Conservation (phyloP, 1,284 basidiomycete species). For the Dichomitus squalens region DNA sequence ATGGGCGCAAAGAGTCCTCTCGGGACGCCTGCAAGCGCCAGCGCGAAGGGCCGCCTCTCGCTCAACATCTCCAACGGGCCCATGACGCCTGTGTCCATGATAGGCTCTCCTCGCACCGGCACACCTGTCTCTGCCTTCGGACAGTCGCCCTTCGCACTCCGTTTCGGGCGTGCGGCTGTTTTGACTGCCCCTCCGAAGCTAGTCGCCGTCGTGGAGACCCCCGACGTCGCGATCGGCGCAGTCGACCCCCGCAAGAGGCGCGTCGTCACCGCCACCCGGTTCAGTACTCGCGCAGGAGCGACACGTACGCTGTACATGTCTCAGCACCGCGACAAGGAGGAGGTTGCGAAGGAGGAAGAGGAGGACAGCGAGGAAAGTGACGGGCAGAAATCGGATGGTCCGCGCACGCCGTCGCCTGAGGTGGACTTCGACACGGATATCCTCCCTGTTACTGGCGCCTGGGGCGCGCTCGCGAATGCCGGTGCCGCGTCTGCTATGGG, state of each 20-base stretch:
- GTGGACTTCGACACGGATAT: slow-evolving; percentile 67
- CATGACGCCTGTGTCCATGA: slow-evolving; percentile 49
- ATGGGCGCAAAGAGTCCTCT: slow-evolving; percentile 32
- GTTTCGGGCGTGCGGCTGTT: slow-evolving; percentile 68
- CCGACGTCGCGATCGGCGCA: slow-evolving; percentile 80
- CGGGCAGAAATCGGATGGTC: slow-evolving; percentile 20
- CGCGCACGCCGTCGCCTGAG: slow-evolving; percentile 27
- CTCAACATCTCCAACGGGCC: slow-evolving; percentile 27
- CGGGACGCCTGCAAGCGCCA: slow-evolving; percentile 2
- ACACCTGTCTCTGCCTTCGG: slow-evolving; percentile 39
- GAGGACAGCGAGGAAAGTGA: slow-evolving; percentile 31
- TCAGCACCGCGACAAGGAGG: slow-evolving; percentile 65
- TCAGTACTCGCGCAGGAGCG: slow-evolving; percentile 79
- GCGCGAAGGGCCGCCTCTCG: slow-evolving; percentile 32
- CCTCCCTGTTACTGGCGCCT: slow-evolving; percentile 64
- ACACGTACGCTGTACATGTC: slow-evolving; percentile 80
- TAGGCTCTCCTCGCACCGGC: slow-evolving; percentile 41
- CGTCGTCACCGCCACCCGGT: slow-evolving; percentile 84
- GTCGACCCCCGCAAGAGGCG: slow-evolving; percentile 80
- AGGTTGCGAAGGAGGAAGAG: slow-evolving; percentile 26
- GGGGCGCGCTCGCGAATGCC: slow-evolving; percentile 59
- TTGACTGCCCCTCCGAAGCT: slow-evolving; percentile 78
- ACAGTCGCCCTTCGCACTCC: slow-evolving; percentile 43
- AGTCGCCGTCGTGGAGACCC: slow-evolving; percentile 80
- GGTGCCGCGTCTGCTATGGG: slow-evolving; percentile 36